Percentiles rank a stretch among this genome's conserved stretches.
Conservation (phyloP, 1,139 yeast genomes). For the Saccharomyces hybrid region DNA sequence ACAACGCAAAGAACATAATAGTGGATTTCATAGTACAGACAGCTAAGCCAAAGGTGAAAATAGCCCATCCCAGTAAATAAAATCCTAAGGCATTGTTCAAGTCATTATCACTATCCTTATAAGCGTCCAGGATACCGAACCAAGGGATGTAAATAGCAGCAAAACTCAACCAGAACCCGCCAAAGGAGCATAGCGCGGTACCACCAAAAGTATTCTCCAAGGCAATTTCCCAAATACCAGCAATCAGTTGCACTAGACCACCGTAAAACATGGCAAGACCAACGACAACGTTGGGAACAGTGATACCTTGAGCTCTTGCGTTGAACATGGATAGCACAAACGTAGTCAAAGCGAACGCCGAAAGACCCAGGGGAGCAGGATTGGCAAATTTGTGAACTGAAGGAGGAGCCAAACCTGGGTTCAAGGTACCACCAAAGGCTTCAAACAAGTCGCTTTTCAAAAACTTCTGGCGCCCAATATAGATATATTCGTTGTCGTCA, state of each 20-base stretch:
- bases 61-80: slow-evolving; percentile 69
- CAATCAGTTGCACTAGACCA: slow-evolving; percentile 58
- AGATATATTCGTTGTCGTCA: slow-evolving; percentile 44
- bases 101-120: slow-evolving; percentile 35
- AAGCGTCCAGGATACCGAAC: slow-evolving; percentile 64
- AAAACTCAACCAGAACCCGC: slow-evolving; percentile 81
- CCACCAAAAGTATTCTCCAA: slow-evolving; percentile 87
- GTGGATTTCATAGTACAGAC: slow-evolving; percentile 73
- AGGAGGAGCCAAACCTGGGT: slow-evolving; percentile 43
- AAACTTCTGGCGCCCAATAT: slow-evolving; percentile 55
- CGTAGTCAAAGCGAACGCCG: slow-evolving; percentile 79
- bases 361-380: slow-evolving; percentile 82
- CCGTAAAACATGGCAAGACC: slow-evolving; percentile 66
- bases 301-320: slow-evolving; percentile 53
- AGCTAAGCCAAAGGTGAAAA: slow-evolving; percentile 63
- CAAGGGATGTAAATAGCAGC: slow-evolving; percentile 66
- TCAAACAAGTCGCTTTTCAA: slow-evolving; percentile 42
- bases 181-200: slow-evolving; percentile 70
- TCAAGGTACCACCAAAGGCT: slow-evolving; percentile 55
- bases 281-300: slow-evolving; percentile 42
- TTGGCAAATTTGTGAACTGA: slow-evolving; percentile 71
- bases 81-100: slow-evolving; percentile 60
- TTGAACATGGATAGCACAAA: slow-evolving; percentile 67
- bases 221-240: slow-evolving; percentile 74
- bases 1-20: slow-evolving; percentile 61